A percentile compares a stretch with the other conserved stretches of the same genome.
These are phyloP conservation scores for Debaryomyces nepalensis DNA, from an alignment of 1,139 yeast species.

Conservation along the genomic window DNA sequence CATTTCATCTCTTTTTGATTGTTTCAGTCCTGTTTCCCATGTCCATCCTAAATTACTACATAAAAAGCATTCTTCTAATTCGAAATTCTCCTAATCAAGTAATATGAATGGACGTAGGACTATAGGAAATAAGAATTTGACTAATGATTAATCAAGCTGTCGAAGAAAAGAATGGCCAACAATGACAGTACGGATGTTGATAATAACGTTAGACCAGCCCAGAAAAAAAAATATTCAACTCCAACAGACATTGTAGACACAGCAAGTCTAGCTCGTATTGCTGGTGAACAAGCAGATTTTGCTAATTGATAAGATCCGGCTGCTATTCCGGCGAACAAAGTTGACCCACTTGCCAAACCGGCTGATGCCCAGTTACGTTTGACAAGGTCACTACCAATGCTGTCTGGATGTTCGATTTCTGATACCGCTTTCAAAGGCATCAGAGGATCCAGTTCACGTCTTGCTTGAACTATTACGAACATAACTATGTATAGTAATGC, in stretches of 20 bases:
- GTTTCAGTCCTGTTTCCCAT: neutral
- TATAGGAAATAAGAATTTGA: neutral
- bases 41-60: conserved; percentile 1
- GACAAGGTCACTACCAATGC: neutral
- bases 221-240: neutral
- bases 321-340: neutral
- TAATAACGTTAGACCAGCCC: neutral
- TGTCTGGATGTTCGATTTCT: neutral
- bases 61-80: conserved; percentile 1
- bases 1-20: conserved; percentile 1
- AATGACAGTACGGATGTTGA: neutral
- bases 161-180: neutral
- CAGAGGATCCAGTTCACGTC: neutral
- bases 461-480: neutral
- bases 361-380: neutral
- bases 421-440: neutral
- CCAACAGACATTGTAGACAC: neutral
- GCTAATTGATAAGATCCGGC: neutral
- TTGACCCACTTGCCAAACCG: neutral
- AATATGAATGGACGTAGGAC: neutral
- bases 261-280: neutral
- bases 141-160: neutral
- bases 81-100: neutral
- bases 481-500: neutral
- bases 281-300: neutral